phyloP scores from a whole-genome alignment of 331 rosid species.

The Stylosanthes scabra region DNA sequence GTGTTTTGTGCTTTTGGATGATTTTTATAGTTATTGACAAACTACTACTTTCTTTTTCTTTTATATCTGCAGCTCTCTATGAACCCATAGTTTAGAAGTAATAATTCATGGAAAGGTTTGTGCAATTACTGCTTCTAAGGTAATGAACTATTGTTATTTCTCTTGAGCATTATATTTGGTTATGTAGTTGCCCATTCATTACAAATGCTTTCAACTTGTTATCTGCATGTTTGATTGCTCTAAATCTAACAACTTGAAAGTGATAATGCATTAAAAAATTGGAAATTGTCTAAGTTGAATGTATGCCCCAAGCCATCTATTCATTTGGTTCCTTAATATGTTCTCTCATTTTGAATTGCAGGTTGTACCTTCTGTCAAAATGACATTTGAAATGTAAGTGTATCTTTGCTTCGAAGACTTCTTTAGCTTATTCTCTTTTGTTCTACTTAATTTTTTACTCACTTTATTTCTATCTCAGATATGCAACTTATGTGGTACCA shows the following conservation, averaged over 20 bases:
- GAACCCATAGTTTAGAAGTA: neutral
- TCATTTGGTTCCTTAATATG: too few relatives aligned
- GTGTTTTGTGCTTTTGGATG: too few relatives aligned
- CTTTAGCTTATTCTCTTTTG: neutral
- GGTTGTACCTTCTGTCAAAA: constrained; percentile 88
- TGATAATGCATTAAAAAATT: constrained; percentile 21
- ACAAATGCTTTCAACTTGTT: too few relatives aligned
- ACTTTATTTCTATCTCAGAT: constrained; percentile 58
- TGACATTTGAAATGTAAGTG: constrained; percentile 91
- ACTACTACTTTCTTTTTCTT: neutral
- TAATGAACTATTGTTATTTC: too few relatives aligned
- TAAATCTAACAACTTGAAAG: constrained; percentile 11
- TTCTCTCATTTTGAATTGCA: constrained; percentile 44
- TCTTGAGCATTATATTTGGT: too few relatives aligned
- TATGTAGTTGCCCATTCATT: too few relatives aligned
- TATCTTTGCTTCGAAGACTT: constrained; percentile 17
- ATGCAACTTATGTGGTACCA: constrained; percentile 87
- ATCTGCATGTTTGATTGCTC: neutral
- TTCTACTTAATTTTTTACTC: constrained; percentile 1
- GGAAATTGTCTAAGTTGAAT: neutral
- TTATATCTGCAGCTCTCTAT: neutral
- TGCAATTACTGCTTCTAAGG: neutral
- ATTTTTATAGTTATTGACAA: neutral
- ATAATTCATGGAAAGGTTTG: constrained; percentile 5
- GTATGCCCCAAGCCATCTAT: too few relatives aligned